Evolutionary conservation across 345 rosid genomes (phyloP).

Genomic region (Populus nigra): DNA sequence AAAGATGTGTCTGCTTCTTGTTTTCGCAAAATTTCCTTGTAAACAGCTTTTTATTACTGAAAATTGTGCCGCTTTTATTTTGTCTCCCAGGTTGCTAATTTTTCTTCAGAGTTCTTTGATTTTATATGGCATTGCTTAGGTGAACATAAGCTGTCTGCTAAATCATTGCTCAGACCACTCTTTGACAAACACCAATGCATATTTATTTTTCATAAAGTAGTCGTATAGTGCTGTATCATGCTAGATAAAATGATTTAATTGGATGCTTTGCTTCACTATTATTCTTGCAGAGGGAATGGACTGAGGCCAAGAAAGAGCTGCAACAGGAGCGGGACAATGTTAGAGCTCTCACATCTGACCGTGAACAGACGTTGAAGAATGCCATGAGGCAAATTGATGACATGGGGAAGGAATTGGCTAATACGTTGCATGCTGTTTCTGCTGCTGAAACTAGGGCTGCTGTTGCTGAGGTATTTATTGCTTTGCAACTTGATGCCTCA

Average conservation of each 20-base stretch:
- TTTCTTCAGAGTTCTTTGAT: too few relatives aligned
- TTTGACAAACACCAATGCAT: too few relatives aligned
- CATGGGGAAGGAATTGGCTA: constrained; percentile 69
- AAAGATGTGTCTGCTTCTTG: background rate
- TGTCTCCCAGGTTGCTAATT: too few relatives aligned
- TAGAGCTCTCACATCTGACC: constrained; percentile 56
- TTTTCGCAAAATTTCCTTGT: background rate
- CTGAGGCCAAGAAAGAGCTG: constrained; percentile 81
- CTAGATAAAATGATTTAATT: background rate
- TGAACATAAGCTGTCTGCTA: too few relatives aligned
- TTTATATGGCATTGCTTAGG: too few relatives aligned
- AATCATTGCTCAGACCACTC: too few relatives aligned
- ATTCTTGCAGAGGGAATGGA: constrained; percentile 75
- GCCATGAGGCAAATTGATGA: constrained; percentile 85
- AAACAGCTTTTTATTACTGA: background rate
- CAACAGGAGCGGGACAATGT: constrained; percentile 76
- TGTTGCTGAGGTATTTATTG: constrained; percentile 66
- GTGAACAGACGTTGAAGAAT: constrained; percentile 66
- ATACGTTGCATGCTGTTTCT: constrained; percentile 68
- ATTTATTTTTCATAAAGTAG: background rate
- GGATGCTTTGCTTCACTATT: background rate
- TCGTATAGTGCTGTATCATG: background rate
- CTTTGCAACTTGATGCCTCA: too few relatives aligned
- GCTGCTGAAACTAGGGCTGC: constrained; percentile 87
- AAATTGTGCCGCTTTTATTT: background rate